Evolutionary conservation across 495 filamentous ascomycete species (phyloP).

Genomic region (Aspergillus egyptiacus): DNA sequence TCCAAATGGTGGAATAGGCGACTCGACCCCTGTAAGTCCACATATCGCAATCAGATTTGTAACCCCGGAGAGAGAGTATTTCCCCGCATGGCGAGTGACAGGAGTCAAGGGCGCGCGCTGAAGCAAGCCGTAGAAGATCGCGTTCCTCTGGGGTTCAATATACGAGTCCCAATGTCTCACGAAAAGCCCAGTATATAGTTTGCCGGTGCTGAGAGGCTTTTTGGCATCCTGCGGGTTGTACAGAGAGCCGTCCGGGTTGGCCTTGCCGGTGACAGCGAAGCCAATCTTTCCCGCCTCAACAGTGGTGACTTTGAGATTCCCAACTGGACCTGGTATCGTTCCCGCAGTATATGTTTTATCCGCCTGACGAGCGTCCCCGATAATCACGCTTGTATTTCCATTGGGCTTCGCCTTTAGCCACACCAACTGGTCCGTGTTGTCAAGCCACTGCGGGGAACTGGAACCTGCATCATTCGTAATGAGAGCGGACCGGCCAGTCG

Average conservation of each 20-base stretch:
- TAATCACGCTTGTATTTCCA: slow-evolving; percentile 59
- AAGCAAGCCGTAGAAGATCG: slow-evolving; percentile 68
- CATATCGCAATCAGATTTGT: slow-evolving; percentile 45
- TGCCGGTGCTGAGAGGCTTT: slow-evolving; percentile 46
- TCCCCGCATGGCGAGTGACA: slow-evolving; percentile 32
- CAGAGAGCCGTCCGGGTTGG: slow-evolving; percentile 50
- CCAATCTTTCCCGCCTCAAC: slow-evolving; percentile 60
- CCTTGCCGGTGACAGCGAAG: slow-evolving; percentile 60
- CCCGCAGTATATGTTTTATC: slow-evolving; percentile 56
- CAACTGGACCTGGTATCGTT: slow-evolving; percentile 59
- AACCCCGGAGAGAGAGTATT: slow-evolving; percentile 41
- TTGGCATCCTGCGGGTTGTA: slow-evolving; percentile 51
- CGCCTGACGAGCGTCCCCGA: slow-evolving; percentile 51
- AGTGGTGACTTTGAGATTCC: slow-evolving; percentile 65
- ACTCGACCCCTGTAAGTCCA: slow-evolving; percentile 41
- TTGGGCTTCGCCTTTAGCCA: slow-evolving; percentile 60
- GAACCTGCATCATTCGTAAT: slow-evolving; percentile 58
- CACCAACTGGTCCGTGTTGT: slow-evolving; percentile 54
- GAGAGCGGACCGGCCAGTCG: slow-evolving; percentile 57
- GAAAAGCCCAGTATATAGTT: slow-evolving; percentile 50
- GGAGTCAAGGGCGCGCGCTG: slow-evolving; percentile 40
- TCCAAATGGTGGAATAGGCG: slow-evolving; percentile 55
- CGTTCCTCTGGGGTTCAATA: slow-evolving; percentile 55
- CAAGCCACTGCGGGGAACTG: slow-evolving; percentile 73
- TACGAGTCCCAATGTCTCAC: slow-evolving; percentile 61